Evolutionary conservation across 192 early-diverging fungal genomes (phyloP).

Genomic region (Oehlia diaphana): DNA sequence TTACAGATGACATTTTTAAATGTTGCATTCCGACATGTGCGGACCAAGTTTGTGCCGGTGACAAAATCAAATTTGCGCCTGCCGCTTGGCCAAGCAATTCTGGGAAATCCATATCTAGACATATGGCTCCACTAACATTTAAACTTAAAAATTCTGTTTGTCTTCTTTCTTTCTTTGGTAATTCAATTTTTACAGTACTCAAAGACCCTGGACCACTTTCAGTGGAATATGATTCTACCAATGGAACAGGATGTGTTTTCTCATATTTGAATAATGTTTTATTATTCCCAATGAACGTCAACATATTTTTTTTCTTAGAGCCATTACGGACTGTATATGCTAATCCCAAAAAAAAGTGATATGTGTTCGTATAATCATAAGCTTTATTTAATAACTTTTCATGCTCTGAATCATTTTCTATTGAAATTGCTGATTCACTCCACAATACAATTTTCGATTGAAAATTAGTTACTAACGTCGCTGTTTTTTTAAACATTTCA

Average conservation of each 20-base stretch:
- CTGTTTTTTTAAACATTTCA: conserved; percentile 1
- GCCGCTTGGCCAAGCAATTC: conserved; percentile 41
- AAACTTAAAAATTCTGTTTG: not conserved
- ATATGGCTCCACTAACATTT: conserved; percentile 41
- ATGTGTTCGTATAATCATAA: conserved; percentile 24
- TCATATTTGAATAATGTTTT: conserved; percentile 41
- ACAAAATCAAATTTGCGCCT: not conserved
- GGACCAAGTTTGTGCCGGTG: conserved; percentile 22
- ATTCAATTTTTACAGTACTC: conserved; percentile 34
- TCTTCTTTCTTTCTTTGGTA: conserved; percentile 20
- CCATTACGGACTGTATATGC: conserved; percentile 25
- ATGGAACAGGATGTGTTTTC: conserved; percentile 46
- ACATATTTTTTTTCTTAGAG: conserved; percentile 38
- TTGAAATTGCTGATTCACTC: conserved; percentile 28
- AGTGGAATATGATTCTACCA: conserved; percentile 38
- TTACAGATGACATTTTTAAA: conserved; percentile 6
- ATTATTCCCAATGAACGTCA: conserved; percentile 38
- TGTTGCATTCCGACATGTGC: conserved; percentile 5
- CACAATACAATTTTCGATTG: conserved; percentile 41
- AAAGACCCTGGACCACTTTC: conserved; percentile 37
- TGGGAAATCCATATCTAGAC: conserved; percentile 50
- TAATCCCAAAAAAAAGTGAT: conserved; percentile 35
- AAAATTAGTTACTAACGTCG: not conserved
- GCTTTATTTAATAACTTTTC: conserved; percentile 20
- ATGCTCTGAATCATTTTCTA: not conserved